Evolutionary conservation across 495 filamentous ascomycete genomes (phyloP), one percentile per base, ranked within the genome.

Genomic region (Penicillium taxi): DNA sequence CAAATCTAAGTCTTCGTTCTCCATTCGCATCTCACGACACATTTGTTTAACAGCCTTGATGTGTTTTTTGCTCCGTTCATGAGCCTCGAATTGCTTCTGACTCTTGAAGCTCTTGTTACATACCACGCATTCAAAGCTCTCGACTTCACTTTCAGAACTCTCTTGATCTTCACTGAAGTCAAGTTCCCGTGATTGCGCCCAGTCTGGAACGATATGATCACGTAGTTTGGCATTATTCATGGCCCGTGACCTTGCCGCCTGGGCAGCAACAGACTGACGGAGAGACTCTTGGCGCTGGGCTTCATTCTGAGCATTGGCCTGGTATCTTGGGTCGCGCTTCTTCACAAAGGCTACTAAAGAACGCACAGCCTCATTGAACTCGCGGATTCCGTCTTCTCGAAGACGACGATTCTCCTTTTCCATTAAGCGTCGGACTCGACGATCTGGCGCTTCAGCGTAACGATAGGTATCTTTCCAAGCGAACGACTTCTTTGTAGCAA

Each of bases 21-120:
- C 79, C 45, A 78, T 74, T 45, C 66, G 72, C 90, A 99, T 96
- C 58, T 90, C 79, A 49, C 77, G 69, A 48, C 74, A 76, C 23
- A 99, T 57, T 43, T 86, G 74, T 42, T 86, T 77, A 4, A 94
- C 73, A 3, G 84, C 82, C 53, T 93, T 95, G 28, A 78, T 50
- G 52, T 99, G 91, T 55, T 96, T 96, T 54, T 94, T 96, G 65
- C 88, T 95, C 59, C 81, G 84, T 63, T 96, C 90, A 51, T 99
- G 91, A n/a, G 83, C 78, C 53, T 89, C 78, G 42, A 79, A 90
- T 48, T 96, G 91, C 47, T 83, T 84, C 52, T 94, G 81, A 39
- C 87, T 95, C 55, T 93, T 94, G 69, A 96, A 99, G 2, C 48
- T 81, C 62, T 99, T 99, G 50, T 76, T 73, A 55, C 91, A 99